Evolutionary conservation across 1,139 yeast species (phyloP), one percentile per base, ranked within the genome.

Genomic region (Protomyces pachydermus): DNA sequence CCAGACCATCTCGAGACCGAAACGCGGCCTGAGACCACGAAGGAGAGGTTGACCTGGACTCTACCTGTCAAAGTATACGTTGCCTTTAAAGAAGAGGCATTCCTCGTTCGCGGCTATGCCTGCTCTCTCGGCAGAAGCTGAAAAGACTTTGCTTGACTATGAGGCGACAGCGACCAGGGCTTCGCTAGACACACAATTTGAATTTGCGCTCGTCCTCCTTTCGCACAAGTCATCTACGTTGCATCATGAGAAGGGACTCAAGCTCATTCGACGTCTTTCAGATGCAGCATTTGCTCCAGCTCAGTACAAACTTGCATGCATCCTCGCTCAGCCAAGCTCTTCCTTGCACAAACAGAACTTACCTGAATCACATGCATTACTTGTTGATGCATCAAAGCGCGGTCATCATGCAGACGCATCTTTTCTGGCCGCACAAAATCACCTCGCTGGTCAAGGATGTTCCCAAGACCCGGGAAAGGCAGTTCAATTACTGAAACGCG

Each of bases 381-480:
- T 38, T 16, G 42, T 38, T 14, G 42, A 38, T 38, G 42, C 42
- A 38, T 9, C 42, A 14, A 38, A 38, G 16, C 42, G 42, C 16
- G 42, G 42, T 5, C n/a, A 38, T 1, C 8, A 38, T 10, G 18
- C 42, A 14, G 42, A 38, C 10, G 42, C 42, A 14, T 38, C 42
- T 6, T 38, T 10, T 8, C 42, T 38, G 8, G 42, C 42, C 3
- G 42, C 42, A 5, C 14, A 38, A 1, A 38, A 38, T 38, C 42
- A 38, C 10, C 10, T 38, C 16, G 16, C 42, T 0, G 42, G 42
- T 16, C 42, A 12, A 14, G 51, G 51, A 8, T 46, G 68, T 95
- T 90, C 76, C 98, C 98, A 95, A 71, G 97, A 93, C 74, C 85
- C 96, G 0, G 81, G 96, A 65, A 86, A 90, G 71, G 93, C 96